Percentiles rank a stretch among this genome's conserved stretches.
phyloP scores from a whole-genome alignment of 2,329 filamentous ascomycete species.

The Rutstroemia sp. region DNA sequence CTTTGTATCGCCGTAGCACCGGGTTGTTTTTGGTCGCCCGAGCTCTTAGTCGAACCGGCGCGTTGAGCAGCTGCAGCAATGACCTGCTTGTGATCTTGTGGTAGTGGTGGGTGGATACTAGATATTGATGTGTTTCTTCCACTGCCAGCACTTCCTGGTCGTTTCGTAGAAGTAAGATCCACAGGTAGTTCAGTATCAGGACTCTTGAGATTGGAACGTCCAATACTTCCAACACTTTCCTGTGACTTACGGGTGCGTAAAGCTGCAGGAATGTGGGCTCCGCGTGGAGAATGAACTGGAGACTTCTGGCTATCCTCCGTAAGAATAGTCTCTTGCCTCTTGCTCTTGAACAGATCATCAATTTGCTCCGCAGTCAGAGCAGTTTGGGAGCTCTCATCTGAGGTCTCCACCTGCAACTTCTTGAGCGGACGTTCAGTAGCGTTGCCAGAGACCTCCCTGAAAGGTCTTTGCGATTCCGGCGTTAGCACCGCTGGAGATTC shows the following conservation, averaged over 20 bases:
- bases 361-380: slow-evolving; percentile 75
- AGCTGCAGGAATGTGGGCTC: slow-evolving; percentile 28
- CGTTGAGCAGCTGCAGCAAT: slow-evolving; percentile 71
- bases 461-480: slow-evolving; percentile 49
- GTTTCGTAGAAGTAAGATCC: slow-evolving; percentile 34
- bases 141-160: slow-evolving; percentile 71
- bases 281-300: slow-evolving; percentile 20
- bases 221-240: slow-evolving; percentile 42
- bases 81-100: slow-evolving; percentile 71
- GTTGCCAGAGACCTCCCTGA: slow-evolving; percentile 59
- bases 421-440: slow-evolving; percentile 35
- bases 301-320: slow-evolving; percentile 19
- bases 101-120: slow-evolving; percentile 61
- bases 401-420: slow-evolving; percentile 38
- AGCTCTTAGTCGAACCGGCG: slow-evolving; percentile 36
- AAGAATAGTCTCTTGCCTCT: slow-evolving; percentile 29
- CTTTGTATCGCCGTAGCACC: background rate
- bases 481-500: slow-evolving; percentile 43
- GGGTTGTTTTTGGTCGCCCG: slow-evolving; percentile 3
- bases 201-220: slow-evolving; percentile 33
- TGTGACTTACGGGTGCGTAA: slow-evolving; percentile 41
- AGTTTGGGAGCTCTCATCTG: slow-evolving; percentile 75
- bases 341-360: slow-evolving; percentile 61
- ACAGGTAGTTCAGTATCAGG: slow-evolving; percentile 31
- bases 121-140: slow-evolving; percentile 42